These are phyloP conservation scores for Entophlyctis luteolus DNA, from an alignment of 192 early-diverging fungal species.

Conservation along the genomic window DNA sequence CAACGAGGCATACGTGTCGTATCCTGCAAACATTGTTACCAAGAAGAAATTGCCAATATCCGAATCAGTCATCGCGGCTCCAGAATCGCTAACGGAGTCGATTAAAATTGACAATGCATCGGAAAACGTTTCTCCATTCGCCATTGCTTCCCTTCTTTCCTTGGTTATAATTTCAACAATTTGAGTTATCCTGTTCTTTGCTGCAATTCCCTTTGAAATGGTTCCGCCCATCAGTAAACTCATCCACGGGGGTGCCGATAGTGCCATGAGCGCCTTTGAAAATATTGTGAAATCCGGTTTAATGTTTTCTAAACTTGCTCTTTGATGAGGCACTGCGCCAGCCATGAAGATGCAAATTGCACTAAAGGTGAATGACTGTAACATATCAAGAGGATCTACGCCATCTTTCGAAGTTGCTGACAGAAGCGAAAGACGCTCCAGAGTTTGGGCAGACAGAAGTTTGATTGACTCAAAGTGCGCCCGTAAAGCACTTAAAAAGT, in stretches of 20 bases:
- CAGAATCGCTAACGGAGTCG: not conserved
- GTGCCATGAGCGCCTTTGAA: not conserved
- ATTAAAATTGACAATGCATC: not conserved
- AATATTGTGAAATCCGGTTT: not conserved
- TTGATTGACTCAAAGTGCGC: not conserved
- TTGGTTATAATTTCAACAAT: not conserved
- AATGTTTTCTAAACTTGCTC: not conserved
- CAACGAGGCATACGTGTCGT: not conserved
- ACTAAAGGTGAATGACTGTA: not conserved
- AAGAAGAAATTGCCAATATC: constrained; percentile 5
- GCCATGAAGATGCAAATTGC: not conserved
- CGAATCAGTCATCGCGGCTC: not conserved
- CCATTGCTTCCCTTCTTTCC: not conserved
- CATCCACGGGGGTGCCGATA: not conserved
- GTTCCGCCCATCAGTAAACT: not conserved
- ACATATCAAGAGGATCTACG: not conserved
- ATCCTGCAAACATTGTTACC: not conserved
- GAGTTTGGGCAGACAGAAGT: no score
- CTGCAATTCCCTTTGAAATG: not conserved
- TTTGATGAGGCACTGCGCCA: not conserved
- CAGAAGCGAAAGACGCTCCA: not conserved
- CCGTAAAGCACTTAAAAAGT: not conserved
- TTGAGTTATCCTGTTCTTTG: not conserved
- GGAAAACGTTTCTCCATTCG: not conserved
- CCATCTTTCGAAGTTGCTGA: not conserved